phyloP scores from a whole-genome alignment of 2,329 filamentous ascomycete species.

The Tolypocladium nubicola region DNA sequence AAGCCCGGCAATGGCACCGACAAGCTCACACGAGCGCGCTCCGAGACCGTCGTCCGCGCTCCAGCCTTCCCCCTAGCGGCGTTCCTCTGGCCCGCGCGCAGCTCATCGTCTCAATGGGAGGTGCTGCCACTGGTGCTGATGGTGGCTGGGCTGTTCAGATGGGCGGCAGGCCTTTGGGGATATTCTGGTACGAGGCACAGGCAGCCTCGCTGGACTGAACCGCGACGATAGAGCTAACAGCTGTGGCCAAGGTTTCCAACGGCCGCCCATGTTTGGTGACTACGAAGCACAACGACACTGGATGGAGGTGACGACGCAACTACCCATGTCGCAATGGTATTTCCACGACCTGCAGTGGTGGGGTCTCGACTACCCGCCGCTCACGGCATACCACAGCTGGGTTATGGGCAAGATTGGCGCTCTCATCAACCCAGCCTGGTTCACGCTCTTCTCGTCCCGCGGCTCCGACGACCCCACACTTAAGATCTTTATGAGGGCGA shows the following conservation, averaged over 20 bases:
- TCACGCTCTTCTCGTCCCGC: conserved; percentile 71
- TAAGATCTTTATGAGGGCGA: conserved; percentile 93
- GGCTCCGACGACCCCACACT: conserved; percentile 68
- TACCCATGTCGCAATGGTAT: conserved; percentile 93
- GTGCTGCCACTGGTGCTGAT: conserved; percentile 81
- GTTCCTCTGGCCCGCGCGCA: conserved; percentile 88
- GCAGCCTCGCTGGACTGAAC: neutral
- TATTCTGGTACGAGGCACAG: conserved; percentile 61
- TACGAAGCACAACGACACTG: conserved; percentile 97
- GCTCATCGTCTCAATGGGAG: conserved; percentile 82
- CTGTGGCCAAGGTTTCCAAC: conserved; percentile 48
- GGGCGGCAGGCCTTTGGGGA: conserved; percentile 86
- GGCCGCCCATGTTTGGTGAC: conserved; percentile 88
- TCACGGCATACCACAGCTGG: conserved; percentile 99
- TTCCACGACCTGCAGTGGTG: conserved; percentile 95
- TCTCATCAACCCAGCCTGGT: conserved; percentile 74
- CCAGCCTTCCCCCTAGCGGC: conserved; percentile 85
- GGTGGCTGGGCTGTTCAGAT: conserved; percentile 82
- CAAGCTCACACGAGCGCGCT: conserved; percentile 15
- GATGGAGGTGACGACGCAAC: conserved; percentile 91
- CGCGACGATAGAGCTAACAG: neutral
- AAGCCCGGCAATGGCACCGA: conserved; percentile 33
- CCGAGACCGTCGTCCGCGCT: conserved; percentile 37
- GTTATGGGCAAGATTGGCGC: conserved; percentile 77
- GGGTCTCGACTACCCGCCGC: conserved; percentile 93